These are phyloP conservation scores for Talaromyces sp. DNA, from an alignment of 2,329 filamentous ascomycete species.

Conservation along the genomic window DNA sequence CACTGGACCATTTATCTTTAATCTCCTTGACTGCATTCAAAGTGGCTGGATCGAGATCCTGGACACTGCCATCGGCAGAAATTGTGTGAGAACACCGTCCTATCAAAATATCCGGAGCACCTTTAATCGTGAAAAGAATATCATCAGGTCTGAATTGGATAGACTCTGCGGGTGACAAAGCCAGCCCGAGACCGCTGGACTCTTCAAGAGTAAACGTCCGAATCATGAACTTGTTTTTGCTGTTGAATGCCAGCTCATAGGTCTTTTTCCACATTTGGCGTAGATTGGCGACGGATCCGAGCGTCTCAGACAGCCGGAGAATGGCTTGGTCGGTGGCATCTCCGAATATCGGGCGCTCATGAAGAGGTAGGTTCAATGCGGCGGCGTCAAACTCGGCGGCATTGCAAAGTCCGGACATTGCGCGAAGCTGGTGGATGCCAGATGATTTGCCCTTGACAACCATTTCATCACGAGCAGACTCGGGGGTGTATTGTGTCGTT, in stretches of 20 bases:
- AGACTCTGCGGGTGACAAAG: conserved; percentile 23
- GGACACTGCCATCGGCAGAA: conserved; percentile 50
- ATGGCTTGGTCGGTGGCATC: conserved; percentile 74
- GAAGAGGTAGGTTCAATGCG: conserved; percentile 54
- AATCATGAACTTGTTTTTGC: conserved; percentile 80
- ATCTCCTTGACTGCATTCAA: conserved; percentile 49
- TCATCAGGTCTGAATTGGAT: neutral
- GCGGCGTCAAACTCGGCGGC: conserved; percentile 68
- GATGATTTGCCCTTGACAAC: conserved; percentile 18
- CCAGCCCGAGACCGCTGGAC: conserved; percentile 10
- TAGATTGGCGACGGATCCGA: conserved; percentile 57
- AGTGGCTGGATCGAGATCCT: conserved; percentile 44
- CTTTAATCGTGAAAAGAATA: conserved; percentile 68
- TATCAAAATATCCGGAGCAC: conserved; percentile 69
- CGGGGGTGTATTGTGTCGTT: conserved; percentile 43
- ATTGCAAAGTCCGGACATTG: conserved; percentile 65
- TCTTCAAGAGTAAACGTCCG: conserved; percentile 47
- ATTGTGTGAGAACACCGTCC: conserved; percentile 57
- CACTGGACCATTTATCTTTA: conserved; percentile 64
- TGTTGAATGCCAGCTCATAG: conserved; percentile 71
- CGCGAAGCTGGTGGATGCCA: conserved; percentile 50
- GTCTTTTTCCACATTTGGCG: conserved; percentile 60
- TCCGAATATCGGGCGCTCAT: conserved; percentile 62
- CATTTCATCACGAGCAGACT: conserved; percentile 45
- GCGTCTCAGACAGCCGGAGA: conserved; percentile 63